Evolutionary conservation across 164 flowering plant genomes (phyloP), one percentile per base, ranked within the genome.

Genomic region (Annona squamosa): DNA sequence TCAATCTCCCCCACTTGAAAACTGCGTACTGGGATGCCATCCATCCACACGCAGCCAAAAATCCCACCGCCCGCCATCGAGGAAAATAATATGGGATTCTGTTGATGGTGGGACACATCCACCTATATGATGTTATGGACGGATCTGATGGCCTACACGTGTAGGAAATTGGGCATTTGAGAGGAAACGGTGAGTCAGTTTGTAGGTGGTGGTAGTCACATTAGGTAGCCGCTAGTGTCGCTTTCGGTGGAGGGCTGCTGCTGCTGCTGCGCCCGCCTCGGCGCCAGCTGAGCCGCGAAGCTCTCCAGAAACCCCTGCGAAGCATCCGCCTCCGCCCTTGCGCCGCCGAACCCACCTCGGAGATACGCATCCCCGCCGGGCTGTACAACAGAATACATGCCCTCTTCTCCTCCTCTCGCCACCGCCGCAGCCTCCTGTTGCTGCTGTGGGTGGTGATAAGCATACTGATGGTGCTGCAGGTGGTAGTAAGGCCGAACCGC

Each of bases 281-380:
- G 64, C 68, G 19, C 18, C 71, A 42, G 12, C n/a, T 45, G 71
- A 63, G 71, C 4, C 5, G 73, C 42, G 16, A 61, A 41, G 18
- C 57, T 64, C 17, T 37, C 65, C 65, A 70, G 46, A 46, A 70
- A 75, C 12, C 61, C 69, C 7, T 75, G 73, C 2, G 77, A 65
- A 43, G 19, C 13, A 13, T 69, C 75, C 69, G 63, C 26, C 75
- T 63, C 63, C 3, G 75, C 3, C 48, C 75, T 76, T 0, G 71
- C 63, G 75, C 68, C 68, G 47, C 13, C 46, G 18, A 67, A n/a
- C 13, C 12, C 56, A 26, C 37, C 37, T 19, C 19, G 68, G 4
- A 67, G 63, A 18, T 61, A 76, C 5, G 42, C 47, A 41, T 74
- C 77, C 43, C 48, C 5, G 13, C 46, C 12, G n/a, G 17, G 1